Evolutionary conservation across 1,284 basidiomycete genomes (phyloP), one percentile per base, ranked within the genome.

Genomic region (Takashimella tepidaria): DNA sequence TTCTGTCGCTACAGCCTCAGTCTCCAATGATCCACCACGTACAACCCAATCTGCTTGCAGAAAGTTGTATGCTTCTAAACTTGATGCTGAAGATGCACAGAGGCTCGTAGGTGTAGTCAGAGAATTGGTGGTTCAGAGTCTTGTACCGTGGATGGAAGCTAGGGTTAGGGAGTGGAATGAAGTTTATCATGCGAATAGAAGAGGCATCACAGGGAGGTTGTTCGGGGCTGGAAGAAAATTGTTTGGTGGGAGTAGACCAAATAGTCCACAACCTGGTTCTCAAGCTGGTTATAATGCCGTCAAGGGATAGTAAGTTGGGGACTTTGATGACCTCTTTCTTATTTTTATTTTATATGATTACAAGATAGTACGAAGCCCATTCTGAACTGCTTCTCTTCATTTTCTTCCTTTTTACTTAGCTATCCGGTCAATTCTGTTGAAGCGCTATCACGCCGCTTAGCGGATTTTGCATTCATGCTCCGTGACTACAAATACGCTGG

Each of bases 111-210:
- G 84, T 43, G 92, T 98, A 62, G 82, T 92, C 5, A 83, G 93
- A 44, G 95, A 98, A 70, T 87, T 98, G 61, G 82, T 92, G 2
- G 85, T 87, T 3, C 91, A 92, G 83, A 92, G 88, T 64, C 77
- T 98, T 31, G 77, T 98, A 3, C 95, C 95, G 0, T 97, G 89
- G 86, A 92, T 98, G 89, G 95, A 98, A 76, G 88, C 88, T 62
- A 87, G 85, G 66, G 87, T 96, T 1, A 70, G 92, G 45, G 89
- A 96, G 55, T 96, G 92, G 88, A 96, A 96, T 70, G 95, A 98
- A 77, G 82, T 81, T 80, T 93, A 88, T 67, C 84, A 86, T 19
- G 87, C 88, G 16, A 89, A 86, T 21, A 82, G 91, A 47, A 81
- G 89, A 31, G 81, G 96, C 11, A 86, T 97, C 21, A 96, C 95